These are phyloP conservation scores for Neonectria coccinea DNA, from an alignment of 2,329 filamentous ascomycete species.

Conservation along the genomic window DNA sequence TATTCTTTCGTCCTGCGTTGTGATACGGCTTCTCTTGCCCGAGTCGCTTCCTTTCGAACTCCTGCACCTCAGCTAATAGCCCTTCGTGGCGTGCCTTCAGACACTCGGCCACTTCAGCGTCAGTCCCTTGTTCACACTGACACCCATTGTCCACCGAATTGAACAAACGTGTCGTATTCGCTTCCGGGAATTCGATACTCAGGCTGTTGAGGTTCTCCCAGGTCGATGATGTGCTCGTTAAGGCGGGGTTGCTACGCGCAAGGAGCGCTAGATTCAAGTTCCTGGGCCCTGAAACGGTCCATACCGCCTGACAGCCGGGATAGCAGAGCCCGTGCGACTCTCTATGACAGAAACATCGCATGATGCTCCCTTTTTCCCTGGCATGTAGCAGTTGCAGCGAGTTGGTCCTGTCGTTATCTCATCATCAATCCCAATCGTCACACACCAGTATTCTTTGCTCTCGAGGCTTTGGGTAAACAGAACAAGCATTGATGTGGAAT, in stretches of 20 bases:
- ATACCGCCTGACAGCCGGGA: background rate
- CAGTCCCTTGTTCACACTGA: background rate
- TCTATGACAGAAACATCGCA: background rate
- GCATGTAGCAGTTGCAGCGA: background rate
- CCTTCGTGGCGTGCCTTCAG: background rate
- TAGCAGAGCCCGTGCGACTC: background rate
- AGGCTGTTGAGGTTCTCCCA: background rate
- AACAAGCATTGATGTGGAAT: background rate
- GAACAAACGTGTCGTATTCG: background rate
- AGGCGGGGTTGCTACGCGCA: background rate
- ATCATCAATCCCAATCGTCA: background rate
- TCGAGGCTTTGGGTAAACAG: background rate
- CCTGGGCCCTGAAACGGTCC: background rate
- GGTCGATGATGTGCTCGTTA: background rate
- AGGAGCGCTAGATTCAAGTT: background rate
- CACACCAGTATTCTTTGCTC: background rate
- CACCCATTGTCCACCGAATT: background rate
- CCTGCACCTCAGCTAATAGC: background rate
- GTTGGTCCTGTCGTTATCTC: too few species aligned
- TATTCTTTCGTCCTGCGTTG: too few species aligned
- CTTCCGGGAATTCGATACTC: background rate
- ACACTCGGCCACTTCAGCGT: background rate
- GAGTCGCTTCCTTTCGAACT: background rate
- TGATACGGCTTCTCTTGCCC: too few species aligned
- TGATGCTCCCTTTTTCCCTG: background rate